Conservation (phyloP, 495 filamentous ascomycete genomes). For the Recurvomyces mirabilis region DNA sequence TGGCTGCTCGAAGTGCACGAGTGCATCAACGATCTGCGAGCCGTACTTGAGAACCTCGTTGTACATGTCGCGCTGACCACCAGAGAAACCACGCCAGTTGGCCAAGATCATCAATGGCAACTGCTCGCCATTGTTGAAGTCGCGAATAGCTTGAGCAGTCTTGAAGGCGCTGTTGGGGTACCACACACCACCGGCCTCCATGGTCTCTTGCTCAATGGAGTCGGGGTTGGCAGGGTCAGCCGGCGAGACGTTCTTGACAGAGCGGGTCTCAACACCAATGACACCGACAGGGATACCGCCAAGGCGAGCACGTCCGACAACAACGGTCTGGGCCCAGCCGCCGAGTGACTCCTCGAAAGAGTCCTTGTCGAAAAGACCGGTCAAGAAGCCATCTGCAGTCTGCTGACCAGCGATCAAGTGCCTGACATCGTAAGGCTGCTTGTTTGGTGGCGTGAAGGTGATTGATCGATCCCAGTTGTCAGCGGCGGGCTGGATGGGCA, state of each 20-base stretch:
- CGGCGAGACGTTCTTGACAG: constrained; percentile 91
- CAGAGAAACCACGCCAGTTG: constrained; percentile 99
- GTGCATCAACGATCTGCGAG: constrained; percentile 94
- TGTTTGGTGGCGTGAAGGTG: constrained; percentile 70
- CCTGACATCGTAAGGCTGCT: constrained; percentile 85
- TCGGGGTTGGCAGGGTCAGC: constrained; percentile 98
- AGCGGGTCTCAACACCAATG: constrained; percentile 90
- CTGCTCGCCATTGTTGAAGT: constrained; percentile 99
- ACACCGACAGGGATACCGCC: constrained; percentile 98
- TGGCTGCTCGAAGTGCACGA: constrained; percentile 97
- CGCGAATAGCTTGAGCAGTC: constrained; percentile 94
- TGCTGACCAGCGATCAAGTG: constrained; percentile 88
- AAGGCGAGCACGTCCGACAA: constrained; percentile 90
- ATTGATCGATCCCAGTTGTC: constrained; percentile 92
- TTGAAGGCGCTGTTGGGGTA: constrained; percentile 99
- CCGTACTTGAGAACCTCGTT: constrained; percentile 99
- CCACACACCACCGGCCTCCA: constrained; percentile 97
- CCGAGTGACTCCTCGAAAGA: constrained; percentile 96
- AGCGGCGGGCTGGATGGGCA: constrained; percentile 72
- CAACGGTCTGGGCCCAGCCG: constrained; percentile 93
- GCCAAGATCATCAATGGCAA: constrained; percentile 96
- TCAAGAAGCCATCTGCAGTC: constrained; percentile 74
- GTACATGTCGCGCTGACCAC: constrained; percentile 99
- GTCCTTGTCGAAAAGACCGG: constrained; percentile 88
- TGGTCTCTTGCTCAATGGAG: constrained; percentile 85